phyloP scores from a whole-genome alignment of 2,329 filamentous ascomycete species.

The Trichoderma cornu-damae region DNA sequence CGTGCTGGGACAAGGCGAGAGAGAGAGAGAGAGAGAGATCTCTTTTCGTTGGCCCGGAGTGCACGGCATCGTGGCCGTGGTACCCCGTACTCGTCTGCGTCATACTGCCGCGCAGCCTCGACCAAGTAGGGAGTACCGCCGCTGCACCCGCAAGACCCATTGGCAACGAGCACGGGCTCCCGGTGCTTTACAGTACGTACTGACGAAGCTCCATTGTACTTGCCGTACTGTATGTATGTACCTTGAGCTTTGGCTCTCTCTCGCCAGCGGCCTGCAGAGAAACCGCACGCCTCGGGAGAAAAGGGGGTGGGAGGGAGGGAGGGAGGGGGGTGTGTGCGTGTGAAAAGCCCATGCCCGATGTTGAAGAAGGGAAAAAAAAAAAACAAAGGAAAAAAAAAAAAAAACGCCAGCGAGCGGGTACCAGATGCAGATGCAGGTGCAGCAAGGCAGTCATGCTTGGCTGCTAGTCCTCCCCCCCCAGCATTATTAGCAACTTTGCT shows the following conservation, averaged over 20 bases:
- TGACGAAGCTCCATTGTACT: too few relatives aligned
- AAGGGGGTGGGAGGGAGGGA: neutral
- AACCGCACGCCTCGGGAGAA: neutral
- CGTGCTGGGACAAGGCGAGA: too few relatives aligned
- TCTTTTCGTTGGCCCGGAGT: too few relatives aligned
- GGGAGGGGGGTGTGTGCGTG: neutral
- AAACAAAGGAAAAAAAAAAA: neutral
- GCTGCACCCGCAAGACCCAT: neutral
- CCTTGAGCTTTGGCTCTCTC: neutral
- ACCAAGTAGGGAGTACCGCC: slow-evolving; percentile 13
- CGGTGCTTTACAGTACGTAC: too few relatives aligned
- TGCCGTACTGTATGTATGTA: too few relatives aligned
- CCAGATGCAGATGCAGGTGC: slow-evolving; percentile 17
- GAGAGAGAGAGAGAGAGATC: too few relatives aligned
- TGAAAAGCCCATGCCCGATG: neutral
- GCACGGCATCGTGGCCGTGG: slow-evolving; percentile 1
- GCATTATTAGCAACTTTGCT: too few relatives aligned
- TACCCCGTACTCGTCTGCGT: slow-evolving; percentile 15
- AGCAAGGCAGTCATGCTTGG: slow-evolving; percentile 17
- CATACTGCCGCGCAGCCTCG: slow-evolving; percentile 8
- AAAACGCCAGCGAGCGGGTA: slow-evolving; percentile 16
- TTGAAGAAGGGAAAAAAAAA: slow-evolving; percentile 1
- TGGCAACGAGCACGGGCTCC: too few relatives aligned
- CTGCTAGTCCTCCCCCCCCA: slow-evolving; percentile 4
- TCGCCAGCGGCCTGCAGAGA: neutral